A percentile compares a stretch with the other conserved stretches of the same genome.
phyloP scores from a whole-genome alignment of 2,329 filamentous ascomycete species.

The Arachnopeziza araneosa region DNA sequence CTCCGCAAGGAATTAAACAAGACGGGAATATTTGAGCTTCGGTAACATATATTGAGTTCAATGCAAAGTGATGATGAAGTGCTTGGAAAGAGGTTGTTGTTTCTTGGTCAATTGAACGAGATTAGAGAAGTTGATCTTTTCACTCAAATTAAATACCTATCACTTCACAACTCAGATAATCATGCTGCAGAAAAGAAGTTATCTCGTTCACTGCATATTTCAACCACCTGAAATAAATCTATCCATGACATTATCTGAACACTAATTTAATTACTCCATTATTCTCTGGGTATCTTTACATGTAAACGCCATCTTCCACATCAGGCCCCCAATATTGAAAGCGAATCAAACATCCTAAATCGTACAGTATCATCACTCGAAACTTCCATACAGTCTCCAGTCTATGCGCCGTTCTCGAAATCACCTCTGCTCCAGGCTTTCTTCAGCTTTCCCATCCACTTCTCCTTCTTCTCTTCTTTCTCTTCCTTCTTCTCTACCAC shows the following conservation, averaged over 20 bases:
- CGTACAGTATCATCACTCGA: background rate
- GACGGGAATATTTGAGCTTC: too few species aligned
- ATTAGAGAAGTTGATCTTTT: too few species aligned
- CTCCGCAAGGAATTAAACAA: too few species aligned
- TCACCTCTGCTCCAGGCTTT: background rate
- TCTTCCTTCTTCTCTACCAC: background rate
- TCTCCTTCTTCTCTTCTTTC: background rate
- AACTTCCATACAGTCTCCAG: background rate
- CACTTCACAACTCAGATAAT: too few species aligned
- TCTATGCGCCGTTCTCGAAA: background rate
- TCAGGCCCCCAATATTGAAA: background rate
- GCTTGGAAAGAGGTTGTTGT: too few species aligned
- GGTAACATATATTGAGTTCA: too few species aligned
- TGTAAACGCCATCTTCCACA: background rate
- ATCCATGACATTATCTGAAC: background rate
- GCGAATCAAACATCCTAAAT: background rate
- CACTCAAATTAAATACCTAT: too few species aligned
- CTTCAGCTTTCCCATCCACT: background rate
- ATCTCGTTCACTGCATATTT: background rate
- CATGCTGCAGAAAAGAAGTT: too few species aligned
- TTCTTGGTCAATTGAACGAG: too few species aligned
- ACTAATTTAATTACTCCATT: background rate
- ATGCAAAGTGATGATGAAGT: too few species aligned
- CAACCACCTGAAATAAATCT: conserved; percentile 3
- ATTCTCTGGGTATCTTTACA: background rate